Conservation (phyloP, 768 basidiomycete species). For the Serendipita vermifera region DNA sequence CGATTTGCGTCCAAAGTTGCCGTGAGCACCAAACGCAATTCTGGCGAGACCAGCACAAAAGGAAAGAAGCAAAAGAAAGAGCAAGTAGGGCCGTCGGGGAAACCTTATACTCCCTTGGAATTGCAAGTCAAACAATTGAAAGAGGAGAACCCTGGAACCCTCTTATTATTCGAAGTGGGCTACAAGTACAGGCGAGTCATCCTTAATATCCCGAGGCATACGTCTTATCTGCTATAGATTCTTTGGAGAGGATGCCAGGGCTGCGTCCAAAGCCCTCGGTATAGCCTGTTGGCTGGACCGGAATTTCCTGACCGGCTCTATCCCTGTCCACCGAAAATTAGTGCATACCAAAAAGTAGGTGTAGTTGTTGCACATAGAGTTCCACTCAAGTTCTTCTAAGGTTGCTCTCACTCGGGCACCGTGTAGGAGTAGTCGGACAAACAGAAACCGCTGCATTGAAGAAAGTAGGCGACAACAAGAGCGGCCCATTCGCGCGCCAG, state of each 20-base stretch:
- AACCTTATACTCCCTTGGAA: slow-evolving; percentile 66
- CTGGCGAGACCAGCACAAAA: neutral
- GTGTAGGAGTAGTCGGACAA: slow-evolving; percentile 59
- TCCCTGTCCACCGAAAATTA: slow-evolving; percentile 54
- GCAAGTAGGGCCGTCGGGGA: slow-evolving; percentile 53
- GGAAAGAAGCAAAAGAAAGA: slow-evolving; percentile 22
- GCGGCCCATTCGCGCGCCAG: slow-evolving; percentile 57
- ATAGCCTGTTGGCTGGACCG: slow-evolving; percentile 60
- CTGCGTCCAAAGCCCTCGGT: slow-evolving; percentile 63
- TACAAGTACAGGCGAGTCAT: slow-evolving; percentile 47
- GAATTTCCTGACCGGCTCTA: slow-evolving; percentile 62
- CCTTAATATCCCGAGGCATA: neutral
- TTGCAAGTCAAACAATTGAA: slow-evolving; percentile 56
- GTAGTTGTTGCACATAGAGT: neutral
- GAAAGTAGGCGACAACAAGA: slow-evolving; percentile 56
- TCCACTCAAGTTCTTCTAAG: slow-evolving; percentile 25
- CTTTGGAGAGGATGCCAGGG: slow-evolving; percentile 74
- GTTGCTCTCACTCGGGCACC: slow-evolving; percentile 58
- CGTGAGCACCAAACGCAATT: neutral
- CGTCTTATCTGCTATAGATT: slow-evolving; percentile 31
- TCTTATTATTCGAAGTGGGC: slow-evolving; percentile 72
- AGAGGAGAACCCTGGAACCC: slow-evolving; percentile 45
- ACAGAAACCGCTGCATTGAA: slow-evolving; percentile 82
- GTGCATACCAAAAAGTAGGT: slow-evolving; percentile 59
- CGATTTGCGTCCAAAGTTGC: slow-evolving; percentile 5